Evolutionary conservation across 345 rosid genomes (phyloP), one percentile per base, ranked within the genome.

Genomic region (Melaleuca quinquenervia): DNA sequence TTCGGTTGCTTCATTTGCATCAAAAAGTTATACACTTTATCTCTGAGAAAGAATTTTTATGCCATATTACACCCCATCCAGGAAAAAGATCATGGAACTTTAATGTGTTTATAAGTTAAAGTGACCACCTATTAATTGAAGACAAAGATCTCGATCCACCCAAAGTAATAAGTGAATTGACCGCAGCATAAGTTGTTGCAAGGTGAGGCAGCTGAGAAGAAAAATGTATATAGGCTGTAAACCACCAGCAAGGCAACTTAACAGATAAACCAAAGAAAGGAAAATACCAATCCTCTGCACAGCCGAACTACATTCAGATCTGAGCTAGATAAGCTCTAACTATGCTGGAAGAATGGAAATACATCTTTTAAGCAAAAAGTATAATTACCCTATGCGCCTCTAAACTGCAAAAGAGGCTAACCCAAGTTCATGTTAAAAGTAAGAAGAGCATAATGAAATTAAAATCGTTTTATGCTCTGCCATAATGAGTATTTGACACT

Each of bases 151-250:
- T 90, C 48, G 90, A 92, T 87, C 97, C 92, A 27, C 99, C 99
- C 93, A 97, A 85, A 86, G 98, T 92, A 92, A 97, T 91, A 86
- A 97, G 95, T 48, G 98, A 83, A 89, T 95, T 96, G 86, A 97
- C 98, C 36, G 98, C 98, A 83, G 98, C 99, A 92, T 96, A 97
- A 56, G 94, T 97, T 87, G 99, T 96, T 87, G 98, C 98, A 84
- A 97, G 96, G 90, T 96, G 98, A 87, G 99, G 98, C 96, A 97
- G 90, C 99, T 97, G 93, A 85, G 62, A 82, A 87, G 80, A 55
- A 44, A 49, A 64, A 50, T 22, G 83, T 48, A 13, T 82, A 48
- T 18, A 70, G 45, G 48, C 21, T 32, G 78, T 16, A 32, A 32
- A 70, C 13, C 48, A 70, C 45, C 78, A 70, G 48, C 78, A 70